Percentiles rank a stretch among this genome's conserved stretches.
These are phyloP conservation scores for Cucurbita pepo DNA, from an alignment of 306 rosid genomes.

Conservation along the genomic window DNA sequence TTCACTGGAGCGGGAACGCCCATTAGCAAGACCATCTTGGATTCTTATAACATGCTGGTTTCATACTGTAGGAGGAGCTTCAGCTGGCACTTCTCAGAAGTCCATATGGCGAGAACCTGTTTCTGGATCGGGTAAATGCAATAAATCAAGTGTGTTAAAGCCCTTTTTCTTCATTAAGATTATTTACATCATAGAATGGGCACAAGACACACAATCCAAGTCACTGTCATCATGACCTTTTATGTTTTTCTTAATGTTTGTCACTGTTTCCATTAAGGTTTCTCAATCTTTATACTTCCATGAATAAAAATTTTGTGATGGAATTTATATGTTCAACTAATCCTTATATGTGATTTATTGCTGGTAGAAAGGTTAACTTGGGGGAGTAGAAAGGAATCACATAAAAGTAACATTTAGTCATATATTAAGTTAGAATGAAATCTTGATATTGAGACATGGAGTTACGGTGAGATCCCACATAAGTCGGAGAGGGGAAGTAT, in stretches of 20 bases:
- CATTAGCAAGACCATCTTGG: background rate
- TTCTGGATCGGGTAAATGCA: slow-evolving; percentile 49
- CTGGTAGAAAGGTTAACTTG: background rate
- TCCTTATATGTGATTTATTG: background rate
- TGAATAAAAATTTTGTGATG: background rate
- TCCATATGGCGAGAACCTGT: slow-evolving; percentile 40
- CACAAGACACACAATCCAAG: background rate
- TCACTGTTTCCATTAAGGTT: background rate
- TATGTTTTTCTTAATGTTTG: background rate
- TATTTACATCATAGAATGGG: background rate
- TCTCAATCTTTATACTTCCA: background rate
- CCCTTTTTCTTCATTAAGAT: background rate
- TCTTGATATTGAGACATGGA: background rate
- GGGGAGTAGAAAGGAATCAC: background rate
- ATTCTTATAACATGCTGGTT: background rate
- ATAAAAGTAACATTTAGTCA: background rate
- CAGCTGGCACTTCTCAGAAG: slow-evolving; percentile 53
- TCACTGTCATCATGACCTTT: background rate
- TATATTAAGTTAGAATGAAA: background rate
- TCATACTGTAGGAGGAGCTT: slow-evolving; percentile 50
- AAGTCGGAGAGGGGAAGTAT: no score
- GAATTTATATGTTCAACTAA: background rate
- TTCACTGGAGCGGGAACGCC: background rate
- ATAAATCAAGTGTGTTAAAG: background rate
- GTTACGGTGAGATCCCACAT: background rate